These are phyloP conservation scores for Neurospora tetraspora DNA, from an alignment of 495 filamentous ascomycete species.

Conservation along the genomic window DNA sequence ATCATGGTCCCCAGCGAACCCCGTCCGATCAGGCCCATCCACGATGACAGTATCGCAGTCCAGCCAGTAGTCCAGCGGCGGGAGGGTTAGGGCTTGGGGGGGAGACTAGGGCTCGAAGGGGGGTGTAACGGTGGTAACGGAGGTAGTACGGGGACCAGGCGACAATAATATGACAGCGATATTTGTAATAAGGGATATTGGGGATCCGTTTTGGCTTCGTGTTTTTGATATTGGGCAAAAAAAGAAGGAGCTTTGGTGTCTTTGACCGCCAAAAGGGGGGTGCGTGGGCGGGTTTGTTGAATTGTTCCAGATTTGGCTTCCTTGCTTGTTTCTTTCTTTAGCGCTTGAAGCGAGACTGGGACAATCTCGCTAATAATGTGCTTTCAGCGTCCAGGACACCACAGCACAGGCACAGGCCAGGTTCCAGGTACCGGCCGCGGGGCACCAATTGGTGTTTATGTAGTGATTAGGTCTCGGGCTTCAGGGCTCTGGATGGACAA, in stretches of 20 bases:
- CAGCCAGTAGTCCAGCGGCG: not conserved
- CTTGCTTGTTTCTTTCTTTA: not conserved
- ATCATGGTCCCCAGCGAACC: not conserved
- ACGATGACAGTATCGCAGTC: not conserved
- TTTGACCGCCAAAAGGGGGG: not conserved
- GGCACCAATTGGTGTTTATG: not conserved
- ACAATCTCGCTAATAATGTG: not conserved
- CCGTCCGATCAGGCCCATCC: not conserved
- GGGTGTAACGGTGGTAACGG: not conserved
- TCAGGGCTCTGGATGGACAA: not conserved
- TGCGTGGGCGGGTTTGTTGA: not conserved
- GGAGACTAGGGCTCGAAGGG: not conserved
- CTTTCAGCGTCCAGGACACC: constrained; percentile 1
- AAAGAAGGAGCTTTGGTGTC: not conserved
- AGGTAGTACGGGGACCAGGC: not conserved
- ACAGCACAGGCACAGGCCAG: not conserved
- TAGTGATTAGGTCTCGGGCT: not conserved
- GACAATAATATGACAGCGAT: not conserved
- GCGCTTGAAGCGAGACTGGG: not conserved
- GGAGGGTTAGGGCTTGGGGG: not conserved
- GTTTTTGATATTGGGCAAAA: not conserved
- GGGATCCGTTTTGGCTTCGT: not conserved
- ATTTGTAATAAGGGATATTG: not conserved
- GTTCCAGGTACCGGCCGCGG: not conserved
- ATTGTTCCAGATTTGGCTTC: not conserved